phyloP scores from a whole-genome alignment of 441 rosid genomes.

The Syzygium syzygioides region DNA sequence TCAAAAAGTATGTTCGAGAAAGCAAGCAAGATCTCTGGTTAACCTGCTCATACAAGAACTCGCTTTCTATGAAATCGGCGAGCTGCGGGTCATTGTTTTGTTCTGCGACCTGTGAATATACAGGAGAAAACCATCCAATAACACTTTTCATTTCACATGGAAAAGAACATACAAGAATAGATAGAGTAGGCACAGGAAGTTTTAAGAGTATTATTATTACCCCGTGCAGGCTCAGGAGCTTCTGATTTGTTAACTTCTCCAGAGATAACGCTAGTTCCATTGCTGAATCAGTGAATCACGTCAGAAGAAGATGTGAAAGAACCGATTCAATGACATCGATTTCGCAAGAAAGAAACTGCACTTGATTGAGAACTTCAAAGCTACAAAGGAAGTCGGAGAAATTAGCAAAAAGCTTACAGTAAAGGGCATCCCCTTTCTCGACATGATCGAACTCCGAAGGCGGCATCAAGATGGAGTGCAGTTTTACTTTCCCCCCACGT shows the following conservation, averaged over 20 bases:
- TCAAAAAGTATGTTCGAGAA: not conserved
- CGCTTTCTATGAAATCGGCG: not conserved
- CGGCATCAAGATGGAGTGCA: not conserved
- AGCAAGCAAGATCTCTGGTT: not conserved
- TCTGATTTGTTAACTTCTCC: not conserved
- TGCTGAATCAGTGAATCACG: not conserved
- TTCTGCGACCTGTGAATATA: not conserved
- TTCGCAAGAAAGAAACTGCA: not conserved
- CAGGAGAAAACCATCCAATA: not conserved
- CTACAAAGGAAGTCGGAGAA: not conserved
- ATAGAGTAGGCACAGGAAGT: not conserved
- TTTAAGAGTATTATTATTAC: not conserved
- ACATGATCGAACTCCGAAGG: not conserved
- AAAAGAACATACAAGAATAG: not conserved
- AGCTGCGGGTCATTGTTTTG: not conserved
- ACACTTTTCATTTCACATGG: not conserved
- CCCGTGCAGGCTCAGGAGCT: not conserved
- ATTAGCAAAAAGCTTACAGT: not conserved
- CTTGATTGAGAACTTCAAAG: not conserved
- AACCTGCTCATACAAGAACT: conserved; percentile 1
- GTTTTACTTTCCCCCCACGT: not conserved
- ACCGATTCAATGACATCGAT: not conserved
- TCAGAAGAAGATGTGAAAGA: not conserved
- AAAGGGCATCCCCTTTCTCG: conserved; percentile 6
- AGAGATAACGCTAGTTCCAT: not conserved